Conservation (phyloP, 331 rosid species). For the Rosa hybrid region DNA sequence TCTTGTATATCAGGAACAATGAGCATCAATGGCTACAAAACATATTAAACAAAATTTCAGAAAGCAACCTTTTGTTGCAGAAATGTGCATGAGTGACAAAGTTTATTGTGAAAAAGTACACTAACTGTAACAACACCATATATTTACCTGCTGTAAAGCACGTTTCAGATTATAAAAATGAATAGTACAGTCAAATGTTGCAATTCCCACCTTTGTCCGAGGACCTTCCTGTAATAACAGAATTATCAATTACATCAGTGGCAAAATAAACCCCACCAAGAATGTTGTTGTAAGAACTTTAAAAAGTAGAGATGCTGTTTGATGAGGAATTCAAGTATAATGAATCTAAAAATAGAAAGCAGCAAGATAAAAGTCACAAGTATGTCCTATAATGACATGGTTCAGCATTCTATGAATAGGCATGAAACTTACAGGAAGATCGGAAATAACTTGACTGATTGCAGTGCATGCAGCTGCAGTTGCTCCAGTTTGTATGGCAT, state of each 20-base stretch:
- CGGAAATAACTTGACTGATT: slow-evolving; percentile 82
- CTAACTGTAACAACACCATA: neutral
- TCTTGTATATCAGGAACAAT: slow-evolving; percentile 96
- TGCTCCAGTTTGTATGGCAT: slow-evolving; percentile 95
- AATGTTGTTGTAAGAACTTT: neutral
- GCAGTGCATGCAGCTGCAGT: slow-evolving; percentile 99
- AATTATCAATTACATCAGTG: slow-evolving; percentile 18
- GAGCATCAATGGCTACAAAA: slow-evolving; percentile 90
- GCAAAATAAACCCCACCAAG: neutral
- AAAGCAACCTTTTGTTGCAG: neutral
- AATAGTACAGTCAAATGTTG: slow-evolving; percentile 90
- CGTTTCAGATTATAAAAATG: slow-evolving; percentile 96
- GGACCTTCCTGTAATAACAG: slow-evolving; percentile 79
- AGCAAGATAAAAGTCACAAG: neutral
- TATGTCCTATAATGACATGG: neutral
- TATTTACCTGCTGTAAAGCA: slow-evolving; percentile 81
- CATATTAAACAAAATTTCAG: slow-evolving; percentile 8
- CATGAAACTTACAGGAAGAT: slow-evolving; percentile 83
- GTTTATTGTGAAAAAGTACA: neutral
- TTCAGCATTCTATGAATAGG: neutral
- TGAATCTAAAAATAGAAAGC: neutral
- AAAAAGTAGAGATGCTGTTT: neutral
- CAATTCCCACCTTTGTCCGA: slow-evolving; percentile 80
- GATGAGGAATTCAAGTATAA: neutral
- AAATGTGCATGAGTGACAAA: neutral